These are phyloP conservation scores for Leccinum griseonigrum DNA, from an alignment of 1,284 basidiomycete species.

Conservation along the genomic window DNA sequence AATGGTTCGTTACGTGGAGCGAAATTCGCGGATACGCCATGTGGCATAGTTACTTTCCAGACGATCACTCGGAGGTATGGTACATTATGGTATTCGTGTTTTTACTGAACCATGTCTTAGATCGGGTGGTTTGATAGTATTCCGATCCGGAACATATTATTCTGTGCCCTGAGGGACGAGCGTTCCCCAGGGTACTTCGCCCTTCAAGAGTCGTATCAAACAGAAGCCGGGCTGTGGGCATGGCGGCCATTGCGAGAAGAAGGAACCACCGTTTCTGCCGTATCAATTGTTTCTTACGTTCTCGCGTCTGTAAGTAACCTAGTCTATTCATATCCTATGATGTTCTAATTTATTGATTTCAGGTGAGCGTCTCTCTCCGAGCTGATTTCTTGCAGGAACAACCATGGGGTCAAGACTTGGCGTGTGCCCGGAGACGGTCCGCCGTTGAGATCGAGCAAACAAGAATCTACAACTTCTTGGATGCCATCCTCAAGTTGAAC, in stretches of 20 bases:
- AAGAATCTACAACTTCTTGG: neutral
- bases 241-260: neutral
- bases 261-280: neutral
- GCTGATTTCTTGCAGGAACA: neutral
- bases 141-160: neutral
- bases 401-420: neutral
- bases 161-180: neutral
- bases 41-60: neutral
- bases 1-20: neutral
- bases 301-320: neutral
- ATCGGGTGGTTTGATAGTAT: neutral
- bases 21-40: neutral
- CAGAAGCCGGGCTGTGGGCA: neutral
- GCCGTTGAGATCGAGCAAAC: neutral
- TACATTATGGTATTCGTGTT: neutral
- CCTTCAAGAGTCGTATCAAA: neutral
- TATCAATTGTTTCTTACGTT: neutral
- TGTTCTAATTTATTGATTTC: neutral
- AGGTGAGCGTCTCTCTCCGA: neutral
- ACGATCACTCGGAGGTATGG: neutral
- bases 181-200: neutral
- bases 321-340: neutral
- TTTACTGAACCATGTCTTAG: neutral
- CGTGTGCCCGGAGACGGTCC: neutral
- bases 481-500: neutral